Evolutionary conservation across 306 rosid genomes (phyloP).

Genomic region (Glycine tomentella): DNA sequence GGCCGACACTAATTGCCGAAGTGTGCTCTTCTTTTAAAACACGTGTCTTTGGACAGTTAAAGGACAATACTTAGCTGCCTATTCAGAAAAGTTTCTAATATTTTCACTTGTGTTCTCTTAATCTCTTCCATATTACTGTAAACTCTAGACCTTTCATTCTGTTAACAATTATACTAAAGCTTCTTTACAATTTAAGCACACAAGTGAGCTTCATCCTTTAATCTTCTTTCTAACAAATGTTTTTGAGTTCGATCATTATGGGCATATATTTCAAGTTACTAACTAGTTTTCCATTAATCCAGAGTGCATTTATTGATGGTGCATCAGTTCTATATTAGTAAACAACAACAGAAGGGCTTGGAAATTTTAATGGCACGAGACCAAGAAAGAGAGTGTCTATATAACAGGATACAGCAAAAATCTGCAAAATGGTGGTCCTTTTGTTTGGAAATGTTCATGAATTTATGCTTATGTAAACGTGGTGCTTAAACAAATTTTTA

Average conservation of each 20-base stretch:
- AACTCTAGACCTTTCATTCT: too few species aligned
- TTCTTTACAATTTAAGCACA: not conserved
- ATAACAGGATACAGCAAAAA: slow-evolving; percentile 59
- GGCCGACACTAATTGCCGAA: not conserved
- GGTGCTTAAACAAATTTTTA: slow-evolving; percentile 36
- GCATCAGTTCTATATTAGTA: slow-evolving; percentile 41
- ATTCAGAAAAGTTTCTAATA: not conserved
- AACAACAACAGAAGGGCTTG: slow-evolving; percentile 61
- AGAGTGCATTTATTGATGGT: slow-evolving; percentile 94
- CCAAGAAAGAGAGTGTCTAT: slow-evolving; percentile 60
- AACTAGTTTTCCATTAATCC: slow-evolving; percentile 34
- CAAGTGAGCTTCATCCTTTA: not conserved
- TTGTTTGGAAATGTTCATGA: slow-evolving; percentile 50
- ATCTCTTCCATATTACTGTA: too few species aligned
- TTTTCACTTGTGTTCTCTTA: not conserved
- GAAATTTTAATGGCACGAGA: slow-evolving; percentile 59
- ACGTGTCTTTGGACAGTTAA: not conserved
- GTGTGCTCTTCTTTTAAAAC: not conserved
- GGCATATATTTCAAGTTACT: slow-evolving; percentile 7
- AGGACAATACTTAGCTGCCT: not conserved
- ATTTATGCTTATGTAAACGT: not conserved
- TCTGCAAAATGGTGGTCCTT: slow-evolving; percentile 52
- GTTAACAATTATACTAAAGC: not conserved
- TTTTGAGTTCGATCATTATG: not conserved
- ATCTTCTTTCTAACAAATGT: not conserved